phyloP scores from a whole-genome alignment of 23 red algal genomes.

The Pyropia yezoensis region DNA sequence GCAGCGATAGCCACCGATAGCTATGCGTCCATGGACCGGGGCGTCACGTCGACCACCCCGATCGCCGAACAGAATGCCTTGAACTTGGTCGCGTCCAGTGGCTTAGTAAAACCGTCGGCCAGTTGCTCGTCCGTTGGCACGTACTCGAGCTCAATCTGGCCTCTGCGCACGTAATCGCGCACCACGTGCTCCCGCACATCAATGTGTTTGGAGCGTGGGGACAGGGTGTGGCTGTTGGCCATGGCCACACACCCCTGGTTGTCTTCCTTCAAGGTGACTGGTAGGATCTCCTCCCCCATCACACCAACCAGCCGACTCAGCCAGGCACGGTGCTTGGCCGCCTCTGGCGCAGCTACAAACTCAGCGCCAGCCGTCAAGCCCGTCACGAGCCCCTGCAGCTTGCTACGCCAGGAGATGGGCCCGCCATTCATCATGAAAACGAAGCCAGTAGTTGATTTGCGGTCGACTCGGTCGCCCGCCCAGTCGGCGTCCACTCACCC shows the following conservation, averaged over 20 bases:
- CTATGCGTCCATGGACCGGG: too few species aligned
- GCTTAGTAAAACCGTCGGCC: background rate
- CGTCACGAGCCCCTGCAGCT: background rate
- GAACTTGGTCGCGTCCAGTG: background rate
- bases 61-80: too few species aligned
- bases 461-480: background rate
- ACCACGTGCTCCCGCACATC: background rate
- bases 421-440: background rate
- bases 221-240: background rate
- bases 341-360: background rate
- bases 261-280: background rate
- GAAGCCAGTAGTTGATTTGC: background rate
- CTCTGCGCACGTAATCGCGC: background rate
- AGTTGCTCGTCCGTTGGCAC: background rate
- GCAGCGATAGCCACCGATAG: too few species aligned
- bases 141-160: background rate
- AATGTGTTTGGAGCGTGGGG: background rate
- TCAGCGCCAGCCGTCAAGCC: background rate
- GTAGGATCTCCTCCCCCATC: background rate
- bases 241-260: background rate
- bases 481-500: background rate
- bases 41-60: too few species aligned
- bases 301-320: background rate
- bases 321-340: background rate
- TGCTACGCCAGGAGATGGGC: background rate